These are phyloP conservation scores for Ilyonectria sp. DNA, from an alignment of 2,329 filamentous ascomycete genomes.

Conservation along the genomic window DNA sequence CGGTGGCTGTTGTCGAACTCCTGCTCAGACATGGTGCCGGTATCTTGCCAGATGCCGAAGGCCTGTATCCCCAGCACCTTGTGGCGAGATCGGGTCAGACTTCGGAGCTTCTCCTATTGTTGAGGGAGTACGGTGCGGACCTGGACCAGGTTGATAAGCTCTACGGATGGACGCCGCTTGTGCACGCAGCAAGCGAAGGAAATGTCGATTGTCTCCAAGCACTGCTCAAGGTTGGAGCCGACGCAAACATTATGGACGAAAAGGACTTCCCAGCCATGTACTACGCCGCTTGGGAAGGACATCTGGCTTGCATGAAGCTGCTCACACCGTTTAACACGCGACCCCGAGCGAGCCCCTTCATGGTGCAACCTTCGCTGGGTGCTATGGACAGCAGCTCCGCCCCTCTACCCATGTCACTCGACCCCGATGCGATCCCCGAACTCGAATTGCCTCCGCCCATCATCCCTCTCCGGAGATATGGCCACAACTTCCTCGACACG, in stretches of 20 bases:
- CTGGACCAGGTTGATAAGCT: slow-evolving; percentile 94
- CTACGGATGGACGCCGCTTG: slow-evolving; percentile 96
- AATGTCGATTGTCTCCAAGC: slow-evolving; percentile 90
- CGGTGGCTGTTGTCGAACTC: slow-evolving; percentile 85
- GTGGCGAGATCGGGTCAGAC: slow-evolving; percentile 91
- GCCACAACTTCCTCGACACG: slow-evolving; percentile 98
- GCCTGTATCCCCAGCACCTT: slow-evolving; percentile 95
- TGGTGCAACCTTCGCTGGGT: slow-evolving; percentile 60
- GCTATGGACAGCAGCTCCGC: slow-evolving; percentile 64
- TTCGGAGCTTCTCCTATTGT: slow-evolving; percentile 82
- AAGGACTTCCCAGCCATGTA: slow-evolving; percentile 96
- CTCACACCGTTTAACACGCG: slow-evolving; percentile 74
- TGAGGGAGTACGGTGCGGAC: slow-evolving; percentile 90
- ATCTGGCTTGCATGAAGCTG: slow-evolving; percentile 93
- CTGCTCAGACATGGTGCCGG: slow-evolving; percentile 85
- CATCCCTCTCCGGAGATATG: slow-evolving; percentile 93
- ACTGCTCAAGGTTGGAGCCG: slow-evolving; percentile 83
- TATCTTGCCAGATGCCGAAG: slow-evolving; percentile 95
- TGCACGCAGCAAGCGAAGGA: slow-evolving; percentile 96
- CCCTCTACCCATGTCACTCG: slow-evolving; percentile 76
- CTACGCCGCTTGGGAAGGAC: slow-evolving; percentile 98
- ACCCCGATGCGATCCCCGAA: slow-evolving; percentile 90
- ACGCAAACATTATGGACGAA: slow-evolving; percentile 87
- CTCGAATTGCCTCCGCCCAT: slow-evolving; percentile 95
- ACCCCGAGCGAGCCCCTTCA: slow-evolving; percentile 60